A percentile compares a stretch with the other conserved stretches of the same genome.
Evolutionary conservation across 805 yeast genomes (phyloP).

Genomic region (Suhomyces xylopsoci): DNA sequence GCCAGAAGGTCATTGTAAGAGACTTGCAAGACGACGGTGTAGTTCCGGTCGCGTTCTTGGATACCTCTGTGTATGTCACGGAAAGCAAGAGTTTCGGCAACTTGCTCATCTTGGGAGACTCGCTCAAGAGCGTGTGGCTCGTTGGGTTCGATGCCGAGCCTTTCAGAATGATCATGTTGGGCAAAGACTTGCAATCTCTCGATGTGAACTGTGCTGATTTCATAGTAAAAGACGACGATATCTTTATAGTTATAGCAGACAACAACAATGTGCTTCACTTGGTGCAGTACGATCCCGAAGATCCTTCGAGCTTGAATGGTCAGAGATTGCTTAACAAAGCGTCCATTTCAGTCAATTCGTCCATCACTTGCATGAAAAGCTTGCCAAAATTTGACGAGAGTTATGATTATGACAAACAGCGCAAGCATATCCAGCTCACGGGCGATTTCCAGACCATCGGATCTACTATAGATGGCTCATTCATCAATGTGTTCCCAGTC

Average conservation of each 20-base stretch:
- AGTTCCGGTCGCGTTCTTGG: conserved; percentile 91
- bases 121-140: conserved; percentile 70
- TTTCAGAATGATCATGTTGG: conserved; percentile 73
- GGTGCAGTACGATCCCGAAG: conserved; percentile 88
- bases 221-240: conserved; percentile 63
- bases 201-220: conserved; percentile 77
- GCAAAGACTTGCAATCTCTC: conserved; percentile 65
- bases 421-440: conserved; percentile 14
- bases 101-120: conserved; percentile 76
- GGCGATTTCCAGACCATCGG: conserved; percentile 63
- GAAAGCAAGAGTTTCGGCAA: conserved; percentile 84
- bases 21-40: conserved; percentile 85
- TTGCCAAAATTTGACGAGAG: conserved; percentile 38
- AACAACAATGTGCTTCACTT: conserved; percentile 63
- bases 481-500: conserved; percentile 71
- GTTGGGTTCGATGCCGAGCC: conserved; percentile 96
- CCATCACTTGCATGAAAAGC: conserved; percentile 52
- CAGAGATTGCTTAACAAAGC: conserved; percentile 67
- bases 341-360: conserved; percentile 64
- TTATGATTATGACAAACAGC: conserved; percentile 25
- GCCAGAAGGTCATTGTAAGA: conserved; percentile 76
- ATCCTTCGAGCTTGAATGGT: conserved; percentile 78
- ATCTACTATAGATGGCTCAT: conserved; percentile 73
- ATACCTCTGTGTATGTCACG: conserved; percentile 73
- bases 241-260: conserved; percentile 68